Evolutionary conservation across 169 alveolate genomes (phyloP).

Genomic region (Babesia ovata): DNA sequence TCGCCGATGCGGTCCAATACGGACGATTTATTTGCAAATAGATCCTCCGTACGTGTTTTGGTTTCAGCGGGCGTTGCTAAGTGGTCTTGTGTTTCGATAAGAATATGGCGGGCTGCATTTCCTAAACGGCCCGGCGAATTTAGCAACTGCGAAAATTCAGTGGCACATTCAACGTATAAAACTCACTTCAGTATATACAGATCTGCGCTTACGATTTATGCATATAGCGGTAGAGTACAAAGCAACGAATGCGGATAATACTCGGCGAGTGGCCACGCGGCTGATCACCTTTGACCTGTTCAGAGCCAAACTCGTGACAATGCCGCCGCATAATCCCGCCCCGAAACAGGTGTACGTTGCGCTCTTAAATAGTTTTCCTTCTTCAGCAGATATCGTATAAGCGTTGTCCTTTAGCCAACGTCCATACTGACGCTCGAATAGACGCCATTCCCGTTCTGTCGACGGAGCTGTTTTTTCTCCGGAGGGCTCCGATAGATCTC

Average conservation of each 20-base stretch:
- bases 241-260: constrained; percentile 32
- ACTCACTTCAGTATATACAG: constrained; percentile 29
- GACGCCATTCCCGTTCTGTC: constrained; percentile 45
- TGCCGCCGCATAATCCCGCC: constrained; percentile 27
- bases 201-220: constrained; percentile 32
- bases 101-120: constrained; percentile 33
- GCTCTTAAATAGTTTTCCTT: constrained; percentile 34
- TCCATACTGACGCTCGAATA: constrained; percentile 47
- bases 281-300: neutral
- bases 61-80: neutral
- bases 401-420: constrained; percentile 59
- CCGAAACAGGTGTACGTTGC: constrained; percentile 40
- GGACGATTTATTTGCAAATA: too few relatives aligned
- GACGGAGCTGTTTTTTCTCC: constrained; percentile 4
- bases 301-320: neutral
- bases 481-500: neutral
- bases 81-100: neutral
- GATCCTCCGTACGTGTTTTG: too few relatives aligned
- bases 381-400: constrained; percentile 19
- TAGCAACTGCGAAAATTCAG: constrained; percentile 14
- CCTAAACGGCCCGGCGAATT: constrained; percentile 38
- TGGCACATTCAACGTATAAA: neutral
- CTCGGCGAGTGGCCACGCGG: constrained; percentile 7
- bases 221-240: constrained; percentile 32
- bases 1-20: too few relatives aligned